Percentiles rank a stretch among this genome's conserved stretches.
Conservation (phyloP, 2,329 filamentous ascomycete genomes). For the Aspergillus pseudotamarii region DNA sequence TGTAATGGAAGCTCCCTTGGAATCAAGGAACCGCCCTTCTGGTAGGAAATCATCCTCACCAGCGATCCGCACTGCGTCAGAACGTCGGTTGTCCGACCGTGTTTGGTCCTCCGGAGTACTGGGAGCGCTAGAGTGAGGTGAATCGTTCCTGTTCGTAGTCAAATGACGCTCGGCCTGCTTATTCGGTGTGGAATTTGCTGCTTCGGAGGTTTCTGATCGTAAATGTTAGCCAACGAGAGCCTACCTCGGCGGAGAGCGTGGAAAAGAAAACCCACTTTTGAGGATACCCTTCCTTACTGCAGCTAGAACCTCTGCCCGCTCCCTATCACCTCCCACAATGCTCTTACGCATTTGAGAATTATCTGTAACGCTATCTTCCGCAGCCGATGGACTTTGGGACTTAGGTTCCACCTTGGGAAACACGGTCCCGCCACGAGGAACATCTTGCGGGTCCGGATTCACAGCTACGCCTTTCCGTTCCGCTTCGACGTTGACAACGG, state of each 20-base stretch:
- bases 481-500: constrained; percentile 94
- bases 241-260: too few relatives aligned
- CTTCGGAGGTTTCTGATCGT: constrained; percentile 54
- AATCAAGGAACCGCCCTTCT: constrained; percentile 69
- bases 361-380: constrained; percentile 39
- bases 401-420: constrained; percentile 85
- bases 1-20: constrained; percentile 78
- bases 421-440: constrained; percentile 71
- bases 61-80: constrained; percentile 71
- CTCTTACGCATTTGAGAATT: constrained; percentile 71
- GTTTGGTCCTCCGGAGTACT: constrained; percentile 82
- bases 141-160: constrained; percentile 70
- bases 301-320: constrained; percentile 87
- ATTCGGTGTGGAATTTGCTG: constrained; percentile 69
- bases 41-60: constrained; percentile 90
- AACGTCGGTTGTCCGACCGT: constrained; percentile 62
- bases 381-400: constrained; percentile 63
- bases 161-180: constrained; percentile 63
- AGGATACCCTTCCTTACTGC: constrained; percentile 94
- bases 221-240: constrained; percentile 8
- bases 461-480: constrained; percentile 84
- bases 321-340: constrained; percentile 85
- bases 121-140: constrained; percentile 81
- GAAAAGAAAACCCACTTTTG: constrained; percentile 67
- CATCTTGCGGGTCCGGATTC: constrained; percentile 64